These are phyloP conservation scores for Blastobotrys indianensis DNA, from an alignment of 1,139 yeast species.

Conservation along the genomic window DNA sequence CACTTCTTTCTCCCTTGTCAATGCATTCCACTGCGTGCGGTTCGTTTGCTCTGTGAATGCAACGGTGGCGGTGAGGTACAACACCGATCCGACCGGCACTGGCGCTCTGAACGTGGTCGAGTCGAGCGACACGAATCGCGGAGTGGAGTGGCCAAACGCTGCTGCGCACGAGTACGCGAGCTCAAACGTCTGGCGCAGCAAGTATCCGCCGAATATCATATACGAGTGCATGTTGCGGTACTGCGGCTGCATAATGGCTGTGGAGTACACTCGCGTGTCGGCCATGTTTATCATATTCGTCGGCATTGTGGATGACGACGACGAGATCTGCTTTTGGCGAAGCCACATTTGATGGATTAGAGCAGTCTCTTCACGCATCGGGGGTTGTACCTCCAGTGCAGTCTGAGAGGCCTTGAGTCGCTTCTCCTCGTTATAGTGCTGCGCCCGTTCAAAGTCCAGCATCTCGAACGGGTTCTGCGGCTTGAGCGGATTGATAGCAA, in stretches of 20 bases:
- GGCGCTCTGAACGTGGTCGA: slow-evolving; percentile 89
- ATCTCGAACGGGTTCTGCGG: slow-evolving; percentile 73
- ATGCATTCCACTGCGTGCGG: slow-evolving; percentile 16
- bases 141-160: slow-evolving; percentile 74
- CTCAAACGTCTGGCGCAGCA: slow-evolving; percentile 86
- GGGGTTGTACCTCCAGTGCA: slow-evolving; percentile 54
- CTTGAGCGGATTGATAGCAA: slow-evolving; percentile 72
- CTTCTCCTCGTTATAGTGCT: slow-evolving; percentile 80
- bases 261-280: slow-evolving; percentile 63
- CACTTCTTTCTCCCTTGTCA: slow-evolving; percentile 38
- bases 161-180: slow-evolving; percentile 91
- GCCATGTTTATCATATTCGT: slow-evolving; percentile 53
- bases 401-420: slow-evolving; percentile 66
- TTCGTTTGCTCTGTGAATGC: slow-evolving; percentile 54
- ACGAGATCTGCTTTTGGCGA: slow-evolving; percentile 22
- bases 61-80: slow-evolving; percentile 73
- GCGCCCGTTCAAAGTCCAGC: slow-evolving; percentile 82
- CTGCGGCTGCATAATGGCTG: slow-evolving; percentile 92
- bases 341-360: slow-evolving; percentile 74
- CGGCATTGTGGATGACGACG: slow-evolving; percentile 32
- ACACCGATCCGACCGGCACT: slow-evolving; percentile 89
- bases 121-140: slow-evolving; percentile 83
- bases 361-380: slow-evolving; percentile 59
- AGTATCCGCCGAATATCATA: slow-evolving; percentile 91
- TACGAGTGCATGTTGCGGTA: slow-evolving; percentile 89